Evolutionary conservation across 2,329 filamentous ascomycete genomes (phyloP).

Genomic region (Corinectria fuckeliana): DNA sequence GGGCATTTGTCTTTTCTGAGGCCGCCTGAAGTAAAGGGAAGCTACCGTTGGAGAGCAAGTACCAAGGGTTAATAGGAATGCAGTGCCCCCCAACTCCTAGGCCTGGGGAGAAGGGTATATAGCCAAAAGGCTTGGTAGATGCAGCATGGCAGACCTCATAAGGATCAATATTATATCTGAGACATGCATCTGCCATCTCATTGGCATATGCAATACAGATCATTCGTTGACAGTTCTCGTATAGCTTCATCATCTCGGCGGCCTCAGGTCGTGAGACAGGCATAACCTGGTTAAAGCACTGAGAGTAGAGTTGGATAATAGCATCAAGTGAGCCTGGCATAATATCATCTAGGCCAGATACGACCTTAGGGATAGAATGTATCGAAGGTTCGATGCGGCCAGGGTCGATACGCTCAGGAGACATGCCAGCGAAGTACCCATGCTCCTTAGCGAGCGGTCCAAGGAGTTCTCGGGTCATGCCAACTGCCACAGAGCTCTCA

Average conservation of each 20-base stretch:
- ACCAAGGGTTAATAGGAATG: slow-evolving; percentile 62
- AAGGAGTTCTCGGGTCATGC: slow-evolving; percentile 59
- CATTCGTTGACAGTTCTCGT: slow-evolving; percentile 65
- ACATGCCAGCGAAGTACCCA: slow-evolving; percentile 57
- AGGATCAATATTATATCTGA: slow-evolving; percentile 52
- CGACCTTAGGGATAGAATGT: slow-evolving; percentile 57
- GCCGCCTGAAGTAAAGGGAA: slow-evolving; percentile 55
- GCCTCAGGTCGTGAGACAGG: slow-evolving; percentile 59
- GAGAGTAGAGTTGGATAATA: slow-evolving; percentile 53
- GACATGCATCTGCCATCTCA: slow-evolving; percentile 62
- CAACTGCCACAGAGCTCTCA: slow-evolving; percentile 61
- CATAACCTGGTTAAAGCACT: slow-evolving; percentile 55
- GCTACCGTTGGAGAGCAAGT: slow-evolving; percentile 54
- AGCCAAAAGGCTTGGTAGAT: slow-evolving; percentile 60
- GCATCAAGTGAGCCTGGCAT: slow-evolving; percentile 51
- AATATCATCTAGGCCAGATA: slow-evolving; percentile 58
- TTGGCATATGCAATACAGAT: slow-evolving; percentile 61
- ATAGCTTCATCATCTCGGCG: slow-evolving; percentile 65
- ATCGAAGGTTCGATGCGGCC: slow-evolving; percentile 51
- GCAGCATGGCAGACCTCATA: slow-evolving; percentile 58
- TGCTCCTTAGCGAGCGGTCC: slow-evolving; percentile 50
- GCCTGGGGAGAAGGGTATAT: slow-evolving; percentile 54
- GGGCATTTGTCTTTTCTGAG: slow-evolving; percentile 50
- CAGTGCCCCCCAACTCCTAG: slow-evolving; percentile 63
- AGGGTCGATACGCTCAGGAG: slow-evolving; percentile 59